Evolutionary conservation across 129 eudicot genomes (phyloP), one percentile per base, ranked within the genome.

Genomic region (Artemisia argyi): DNA sequence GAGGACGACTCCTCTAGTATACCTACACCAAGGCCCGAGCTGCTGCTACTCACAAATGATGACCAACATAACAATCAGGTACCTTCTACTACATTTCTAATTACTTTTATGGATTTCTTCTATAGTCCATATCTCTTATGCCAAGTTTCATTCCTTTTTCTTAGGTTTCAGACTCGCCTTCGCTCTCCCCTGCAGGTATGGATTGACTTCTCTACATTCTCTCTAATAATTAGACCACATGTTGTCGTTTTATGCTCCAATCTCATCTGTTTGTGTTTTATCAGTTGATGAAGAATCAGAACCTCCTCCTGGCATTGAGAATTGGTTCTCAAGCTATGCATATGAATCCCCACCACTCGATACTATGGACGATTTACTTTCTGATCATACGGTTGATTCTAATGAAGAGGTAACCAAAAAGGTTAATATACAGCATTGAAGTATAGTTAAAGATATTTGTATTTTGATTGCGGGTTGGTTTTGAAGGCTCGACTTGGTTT

Each of bases 271-370:
- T 48, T 66, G 72, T 70, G 71, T 51, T 15, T 60, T 12, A 17
- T 53, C 52, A 58, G 53, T 53, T 55, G 13, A 1, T 7, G 46
- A 39, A 39, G 46, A 35, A 52, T 54, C 95, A 91, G 92, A 91
- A 84, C 85, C 90, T 73, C 85, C 90, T 73, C 86, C 82, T 11
- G 79, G 85, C 70, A 78, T 91, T 18, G 80, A 46, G 55, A 84
- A 88, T 62, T 88, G 96, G 90, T 88, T 86, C 76, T 78, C 86
- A 13, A 91, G 96, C 78, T 88, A 88, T 78, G 82, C 70, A 57
- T 91, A 91, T 54, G 92, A 91, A 69, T 88, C 97, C 74, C 96
- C 96, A 9, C 72, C 63, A 52, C 17, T 73, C 30, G 86, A 80
- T 70, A 49, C 83, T 9, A 60, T 73, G 51, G 79, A 73, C 22